Evolutionary conservation across 1,284 basidiomycete species (phyloP), one percentile per base, ranked within the genome.

Genomic region (Papiliotrema nemorosa): DNA sequence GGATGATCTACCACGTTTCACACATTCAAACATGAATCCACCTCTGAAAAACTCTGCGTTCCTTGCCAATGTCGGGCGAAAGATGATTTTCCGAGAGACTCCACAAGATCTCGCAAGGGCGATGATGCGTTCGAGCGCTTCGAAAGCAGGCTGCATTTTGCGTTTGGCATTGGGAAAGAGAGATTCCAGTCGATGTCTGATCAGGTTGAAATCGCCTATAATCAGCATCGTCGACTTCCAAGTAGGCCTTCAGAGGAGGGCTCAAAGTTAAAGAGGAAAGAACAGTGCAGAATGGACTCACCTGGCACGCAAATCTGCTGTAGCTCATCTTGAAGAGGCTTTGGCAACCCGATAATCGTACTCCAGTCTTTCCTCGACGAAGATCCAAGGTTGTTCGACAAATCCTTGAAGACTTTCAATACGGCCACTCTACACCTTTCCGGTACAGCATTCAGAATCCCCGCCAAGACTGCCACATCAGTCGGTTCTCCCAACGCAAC

Each of bases 221-320:
- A 14, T n/a, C 29, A 26, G 21, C 31, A 5, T 21, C 7, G n/a
- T 6, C 4, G 14, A 21, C 13, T 34, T 7, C 43, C 21, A 18
- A 16, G 21, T n/a, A 5, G 22, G 20, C 18, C 37, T 20, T n/a
- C n/a, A n/a, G n/a, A n/a, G n/a, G n/a, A n/a, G n/a, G n/a, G n/a
- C n/a, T n/a, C n/a, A n/a, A n/a, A n/a, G n/a, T n/a, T n/a, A n/a
- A n/a, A n/a, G n/a, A n/a, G n/a, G n/a, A n/a, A n/a, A n/a, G n/a
- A n/a, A n/a, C n/a, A n/a, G n/a, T n/a, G n/a, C n/a, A n/a, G n/a
- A n/a, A n/a, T n/a, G n/a, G 21, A 57, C 66, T 55, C 36, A 71
- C 87, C 87, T 7, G 84, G 83, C 34, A 87, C 79, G 55, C 86
- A 87, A 69, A 88, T 87, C 78, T 84, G 63, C 41, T 76, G 72